These are phyloP conservation scores for Fusarium compactum DNA, from an alignment of 2,329 filamentous ascomycete species.

Conservation along the genomic window DNA sequence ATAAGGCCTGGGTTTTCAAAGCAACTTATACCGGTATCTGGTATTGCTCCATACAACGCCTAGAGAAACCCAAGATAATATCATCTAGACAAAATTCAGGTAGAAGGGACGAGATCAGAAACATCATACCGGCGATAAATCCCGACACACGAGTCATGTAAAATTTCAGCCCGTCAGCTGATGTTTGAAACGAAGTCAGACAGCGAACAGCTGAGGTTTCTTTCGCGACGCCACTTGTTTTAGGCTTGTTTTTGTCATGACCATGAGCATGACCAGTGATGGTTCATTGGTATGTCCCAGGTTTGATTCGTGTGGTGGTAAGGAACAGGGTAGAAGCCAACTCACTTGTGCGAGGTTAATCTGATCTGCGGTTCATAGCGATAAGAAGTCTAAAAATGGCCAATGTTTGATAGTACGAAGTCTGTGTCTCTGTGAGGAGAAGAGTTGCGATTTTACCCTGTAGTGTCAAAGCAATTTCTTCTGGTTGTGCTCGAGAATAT, in stretches of 20 bases:
- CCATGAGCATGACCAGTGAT: background rate
- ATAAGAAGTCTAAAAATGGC: background rate
- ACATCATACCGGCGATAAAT: background rate
- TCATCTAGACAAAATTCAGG: background rate
- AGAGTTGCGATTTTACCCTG: background rate
- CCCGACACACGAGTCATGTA: background rate
- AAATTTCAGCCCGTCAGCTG: background rate
- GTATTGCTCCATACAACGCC: rapidly evolving
- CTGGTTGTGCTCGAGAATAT: background rate
- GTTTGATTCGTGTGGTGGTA: background rate
- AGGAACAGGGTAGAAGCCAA: background rate
- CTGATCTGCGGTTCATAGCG: background rate
- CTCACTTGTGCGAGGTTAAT: no score
- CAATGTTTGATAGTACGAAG: background rate
- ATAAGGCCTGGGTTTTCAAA: background rate
- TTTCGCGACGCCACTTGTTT: constrained; percentile 3
- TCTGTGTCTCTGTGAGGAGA: background rate
- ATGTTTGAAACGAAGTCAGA: constrained; percentile 1
- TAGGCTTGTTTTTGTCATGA: background rate
- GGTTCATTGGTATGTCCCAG: background rate
- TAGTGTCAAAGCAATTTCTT: background rate
- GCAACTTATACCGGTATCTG: rapidly evolving
- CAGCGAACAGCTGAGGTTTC: background rate
- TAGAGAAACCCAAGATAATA: rapidly evolving
- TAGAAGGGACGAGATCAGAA: rapidly evolving